These are phyloP conservation scores for Sisymbrium altissimum DNA, from an alignment of 345 rosid species.

Conservation along the genomic window DNA sequence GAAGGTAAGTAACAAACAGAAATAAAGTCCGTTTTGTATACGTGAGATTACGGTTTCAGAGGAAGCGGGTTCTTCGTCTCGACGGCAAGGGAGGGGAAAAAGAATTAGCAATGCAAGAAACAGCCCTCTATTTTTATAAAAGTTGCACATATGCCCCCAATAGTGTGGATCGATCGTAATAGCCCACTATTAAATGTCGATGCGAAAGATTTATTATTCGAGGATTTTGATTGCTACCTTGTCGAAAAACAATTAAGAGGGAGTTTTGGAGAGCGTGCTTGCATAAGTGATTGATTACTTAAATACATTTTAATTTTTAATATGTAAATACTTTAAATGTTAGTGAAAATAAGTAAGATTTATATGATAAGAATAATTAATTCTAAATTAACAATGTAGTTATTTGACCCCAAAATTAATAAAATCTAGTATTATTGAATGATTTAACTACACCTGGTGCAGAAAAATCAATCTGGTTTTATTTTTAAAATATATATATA, in stretches of 20 bases:
- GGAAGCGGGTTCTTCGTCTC: conserved; percentile 32
- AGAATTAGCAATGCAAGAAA: conserved; percentile 7
- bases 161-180: not conserved
- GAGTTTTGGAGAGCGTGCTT: not conserved
- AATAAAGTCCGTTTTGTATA: not conserved
- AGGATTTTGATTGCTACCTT: not conserved
- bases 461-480: not conserved
- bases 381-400: not conserved
- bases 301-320: not conserved
- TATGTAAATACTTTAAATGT: not conserved
- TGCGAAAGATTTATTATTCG: not conserved
- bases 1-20: not conserved
- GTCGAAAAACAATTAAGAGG: not conserved
- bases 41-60: conserved; percentile 29
- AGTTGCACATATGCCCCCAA: conserved; percentile 1
- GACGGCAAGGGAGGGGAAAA: conserved; percentile 10
- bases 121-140: not conserved
- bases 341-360: not conserved
- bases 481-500: not conserved
- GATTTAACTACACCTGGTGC: not conserved
- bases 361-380: not conserved
- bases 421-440: not conserved
- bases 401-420: not conserved
- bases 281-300: too few species aligned
- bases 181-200: not conserved